Evolutionary conservation across 1,284 basidiomycete genomes (phyloP).

Genomic region (Stygiomarasmius scandens): DNA sequence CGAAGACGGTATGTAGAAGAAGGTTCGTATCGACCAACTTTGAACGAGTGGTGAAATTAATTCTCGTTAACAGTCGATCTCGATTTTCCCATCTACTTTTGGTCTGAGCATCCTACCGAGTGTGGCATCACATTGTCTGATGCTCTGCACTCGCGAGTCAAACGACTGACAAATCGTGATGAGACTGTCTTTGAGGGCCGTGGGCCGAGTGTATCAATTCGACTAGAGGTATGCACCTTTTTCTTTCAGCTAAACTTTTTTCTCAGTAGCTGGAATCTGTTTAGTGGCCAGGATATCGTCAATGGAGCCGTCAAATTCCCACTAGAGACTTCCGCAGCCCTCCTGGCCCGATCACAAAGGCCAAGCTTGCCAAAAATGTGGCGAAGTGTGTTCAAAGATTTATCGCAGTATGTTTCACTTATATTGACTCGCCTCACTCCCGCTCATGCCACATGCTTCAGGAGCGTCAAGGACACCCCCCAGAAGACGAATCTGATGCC

Average conservation of each 20-base stretch:
- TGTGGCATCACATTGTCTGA: slow-evolving; percentile 62
- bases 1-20: slow-evolving; percentile 73
- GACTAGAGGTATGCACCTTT: slow-evolving; percentile 57
- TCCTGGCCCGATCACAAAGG: slow-evolving; percentile 68
- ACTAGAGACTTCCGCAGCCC: slow-evolving; percentile 76
- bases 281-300: slow-evolving; percentile 77
- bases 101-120: slow-evolving; percentile 48
- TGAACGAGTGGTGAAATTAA: not conserved
- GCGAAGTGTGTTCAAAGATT: slow-evolving; percentile 66
- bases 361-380: slow-evolving; percentile 68
- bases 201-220: slow-evolving; percentile 76
- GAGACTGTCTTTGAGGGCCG: slow-evolving; percentile 66
- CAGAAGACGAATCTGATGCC: slow-evolving; percentile 62
- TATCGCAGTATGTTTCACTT: slow-evolving; percentile 40
- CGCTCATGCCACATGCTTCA: slow-evolving; percentile 25
- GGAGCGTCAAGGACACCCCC: slow-evolving; percentile 48
- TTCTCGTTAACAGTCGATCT: slow-evolving; percentile 42
- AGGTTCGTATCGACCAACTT: not conserved
- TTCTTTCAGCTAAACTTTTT: not conserved
- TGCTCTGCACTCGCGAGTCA: slow-evolving; percentile 47
- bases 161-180: slow-evolving; percentile 50
- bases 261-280: slow-evolving; percentile 15
- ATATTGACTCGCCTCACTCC: slow-evolving; percentile 14
- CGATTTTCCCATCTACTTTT: slow-evolving; percentile 65
- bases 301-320: slow-evolving; percentile 78